These are phyloP conservation scores for Rhodotorula graminis DNA, from an alignment of 768 basidiomycete genomes.

Conservation along the genomic window DNA sequence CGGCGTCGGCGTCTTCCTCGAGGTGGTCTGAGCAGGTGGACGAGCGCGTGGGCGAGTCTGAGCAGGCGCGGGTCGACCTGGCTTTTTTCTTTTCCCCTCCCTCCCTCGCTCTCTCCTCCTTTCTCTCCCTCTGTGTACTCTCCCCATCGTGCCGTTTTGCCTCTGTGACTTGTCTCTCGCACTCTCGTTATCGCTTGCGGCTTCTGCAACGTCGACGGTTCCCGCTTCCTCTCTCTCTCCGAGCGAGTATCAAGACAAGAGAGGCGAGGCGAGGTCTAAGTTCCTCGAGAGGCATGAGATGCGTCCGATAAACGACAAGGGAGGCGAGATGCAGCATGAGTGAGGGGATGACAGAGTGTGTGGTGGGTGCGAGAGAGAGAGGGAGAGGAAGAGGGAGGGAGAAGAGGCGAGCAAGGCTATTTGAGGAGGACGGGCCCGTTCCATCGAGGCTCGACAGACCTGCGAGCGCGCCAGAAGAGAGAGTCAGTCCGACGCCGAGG, in stretches of 20 bases:
- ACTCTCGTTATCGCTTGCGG: neutral
- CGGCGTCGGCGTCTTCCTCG: neutral
- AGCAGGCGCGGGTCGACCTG: neutral
- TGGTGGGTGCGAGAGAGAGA: too few relatives aligned
- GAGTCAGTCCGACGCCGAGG: too few relatives aligned
- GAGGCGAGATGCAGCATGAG: too few relatives aligned
- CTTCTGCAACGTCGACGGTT: neutral
- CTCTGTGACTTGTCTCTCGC: neutral
- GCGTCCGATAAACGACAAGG: neutral
- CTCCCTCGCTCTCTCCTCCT: too few relatives aligned
- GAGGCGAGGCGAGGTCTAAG: neutral
- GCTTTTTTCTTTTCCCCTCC: too few relatives aligned
- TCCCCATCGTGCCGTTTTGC: neutral
- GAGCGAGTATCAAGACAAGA: too few relatives aligned
- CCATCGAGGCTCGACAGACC: slow-evolving; percentile 1
- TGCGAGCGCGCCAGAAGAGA: neutral
- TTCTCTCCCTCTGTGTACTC: neutral
- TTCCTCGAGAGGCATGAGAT: neutral
- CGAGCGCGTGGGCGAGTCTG: too few relatives aligned
- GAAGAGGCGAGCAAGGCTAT: too few relatives aligned
- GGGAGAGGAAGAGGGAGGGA: too few relatives aligned
- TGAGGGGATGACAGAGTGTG: too few relatives aligned
- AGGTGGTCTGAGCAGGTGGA: neutral
- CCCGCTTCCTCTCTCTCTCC: too few relatives aligned
- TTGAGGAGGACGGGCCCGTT: neutral